A percentile compares a stretch with the other conserved stretches of the same genome.
Evolutionary conservation across 2,329 filamentous ascomycete genomes (phyloP).

Genomic region (Catunica adiposa): DNA sequence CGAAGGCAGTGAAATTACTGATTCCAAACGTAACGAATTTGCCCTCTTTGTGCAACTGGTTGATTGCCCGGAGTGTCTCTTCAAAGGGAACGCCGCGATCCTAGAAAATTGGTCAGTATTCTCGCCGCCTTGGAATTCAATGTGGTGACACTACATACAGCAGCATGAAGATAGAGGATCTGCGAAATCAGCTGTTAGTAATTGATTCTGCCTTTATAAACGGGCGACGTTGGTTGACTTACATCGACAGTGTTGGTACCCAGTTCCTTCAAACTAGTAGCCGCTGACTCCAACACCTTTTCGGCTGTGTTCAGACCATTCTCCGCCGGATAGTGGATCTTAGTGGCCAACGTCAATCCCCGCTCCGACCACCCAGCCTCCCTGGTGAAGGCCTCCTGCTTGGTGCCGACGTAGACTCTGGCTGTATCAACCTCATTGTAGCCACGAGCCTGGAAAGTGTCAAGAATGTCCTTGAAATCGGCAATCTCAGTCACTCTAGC

Average conservation of each 20-base stretch:
- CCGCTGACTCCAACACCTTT: slow-evolving; percentile 47
- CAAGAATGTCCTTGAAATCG: slow-evolving; percentile 55
- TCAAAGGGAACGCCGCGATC: slow-evolving; percentile 56
- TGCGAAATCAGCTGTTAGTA: slow-evolving; percentile 14
- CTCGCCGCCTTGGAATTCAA: not conserved
- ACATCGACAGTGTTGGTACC: slow-evolving; percentile 57
- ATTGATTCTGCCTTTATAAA: not conserved
- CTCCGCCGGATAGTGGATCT: slow-evolving; percentile 46
- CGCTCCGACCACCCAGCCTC: slow-evolving; percentile 64
- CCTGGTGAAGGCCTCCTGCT: slow-evolving; percentile 64
- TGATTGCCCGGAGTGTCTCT: slow-evolving; percentile 60
- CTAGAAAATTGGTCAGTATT: slow-evolving; percentile 19
- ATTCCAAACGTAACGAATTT: slow-evolving; percentile 71
- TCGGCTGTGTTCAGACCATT: slow-evolving; percentile 45
- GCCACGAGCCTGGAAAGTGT: slow-evolving; percentile 59
- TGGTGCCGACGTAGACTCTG: slow-evolving; percentile 50
- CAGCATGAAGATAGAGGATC: slow-evolving; percentile 62
- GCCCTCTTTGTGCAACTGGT: slow-evolving; percentile 70
- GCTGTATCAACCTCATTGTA: slow-evolving; percentile 81
- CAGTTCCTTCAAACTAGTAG: slow-evolving; percentile 54
- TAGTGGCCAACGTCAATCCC: slow-evolving; percentile 63
- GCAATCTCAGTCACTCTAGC: slow-evolving; percentile 52
- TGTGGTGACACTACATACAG: slow-evolving; percentile 21
- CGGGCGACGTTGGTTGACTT: slow-evolving; percentile 17
- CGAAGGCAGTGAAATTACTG: slow-evolving; percentile 72